These are phyloP conservation scores for Lippia alba DNA, from an alignment of 305 asterid species.

Conservation along the genomic window DNA sequence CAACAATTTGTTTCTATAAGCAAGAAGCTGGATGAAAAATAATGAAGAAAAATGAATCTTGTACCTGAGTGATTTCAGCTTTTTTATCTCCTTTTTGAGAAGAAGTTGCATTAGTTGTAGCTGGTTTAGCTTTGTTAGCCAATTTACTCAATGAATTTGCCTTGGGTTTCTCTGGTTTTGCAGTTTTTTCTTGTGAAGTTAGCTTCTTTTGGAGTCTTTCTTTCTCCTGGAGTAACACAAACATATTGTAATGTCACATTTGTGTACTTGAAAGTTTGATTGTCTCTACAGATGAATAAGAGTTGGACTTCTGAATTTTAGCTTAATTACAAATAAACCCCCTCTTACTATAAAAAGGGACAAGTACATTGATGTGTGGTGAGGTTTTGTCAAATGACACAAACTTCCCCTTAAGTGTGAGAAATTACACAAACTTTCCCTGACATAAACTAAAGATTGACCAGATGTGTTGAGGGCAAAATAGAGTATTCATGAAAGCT, in stretches of 20 bases:
- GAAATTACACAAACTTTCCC: no score
- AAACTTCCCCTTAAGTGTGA: no score
- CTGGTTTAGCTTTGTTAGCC: constrained; percentile 36
- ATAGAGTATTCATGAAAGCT: no score
- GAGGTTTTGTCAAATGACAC: no score
- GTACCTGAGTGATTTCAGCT: constrained; percentile 72
- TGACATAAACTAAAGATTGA: no score
- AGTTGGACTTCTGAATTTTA: no score
- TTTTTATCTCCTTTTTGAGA: constrained; percentile 38
- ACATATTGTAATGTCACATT: constrained; percentile 9
- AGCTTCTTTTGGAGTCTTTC: constrained; percentile 45
- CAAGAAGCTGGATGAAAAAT: background rate
- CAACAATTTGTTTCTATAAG: background rate
- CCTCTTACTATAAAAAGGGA: no score
- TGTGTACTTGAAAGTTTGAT: background rate
- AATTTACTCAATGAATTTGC: constrained; percentile 35
- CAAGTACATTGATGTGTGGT: no score
- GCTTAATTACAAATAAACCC: background rate
- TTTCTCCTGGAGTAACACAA: constrained; percentile 55
- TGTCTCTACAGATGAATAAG: no score
- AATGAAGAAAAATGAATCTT: background rate
- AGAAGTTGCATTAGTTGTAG: constrained; percentile 30
- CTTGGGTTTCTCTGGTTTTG: constrained; percentile 36
- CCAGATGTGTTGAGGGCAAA: no score
- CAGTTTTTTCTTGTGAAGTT: constrained; percentile 34